phyloP scores from a whole-genome alignment of 1,284 basidiomycete species.

The Puccinia coronata region DNA sequence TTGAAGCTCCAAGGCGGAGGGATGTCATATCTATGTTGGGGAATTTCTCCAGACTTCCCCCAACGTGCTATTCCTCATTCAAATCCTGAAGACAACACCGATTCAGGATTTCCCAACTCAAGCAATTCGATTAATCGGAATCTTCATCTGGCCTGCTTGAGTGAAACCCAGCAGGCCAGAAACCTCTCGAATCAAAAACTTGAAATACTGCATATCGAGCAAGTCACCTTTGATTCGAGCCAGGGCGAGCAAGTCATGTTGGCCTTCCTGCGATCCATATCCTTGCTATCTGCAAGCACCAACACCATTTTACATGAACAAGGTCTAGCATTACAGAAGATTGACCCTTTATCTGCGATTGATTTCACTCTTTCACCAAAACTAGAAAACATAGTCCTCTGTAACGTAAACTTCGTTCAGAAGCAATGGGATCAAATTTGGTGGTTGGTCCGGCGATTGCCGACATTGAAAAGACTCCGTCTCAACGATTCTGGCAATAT shows the following conservation, averaged over 20 bases:
- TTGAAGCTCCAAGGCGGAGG: constrained; percentile 4
- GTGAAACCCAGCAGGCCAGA: background rate
- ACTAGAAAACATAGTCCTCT: constrained; percentile 1
- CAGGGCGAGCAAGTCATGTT: background rate
- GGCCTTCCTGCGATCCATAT: constrained; percentile 6
- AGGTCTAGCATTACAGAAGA: background rate
- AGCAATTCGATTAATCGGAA: background rate
- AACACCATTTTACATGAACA: background rate
- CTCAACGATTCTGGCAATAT: background rate
- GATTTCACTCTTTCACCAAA: constrained; percentile 7
- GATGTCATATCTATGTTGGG: background rate
- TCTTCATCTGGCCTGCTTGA: background rate
- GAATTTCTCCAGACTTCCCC: background rate
- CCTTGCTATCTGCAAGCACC: background rate
- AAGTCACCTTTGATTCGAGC: background rate
- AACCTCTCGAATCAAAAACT: background rate
- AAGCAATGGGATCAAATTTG: constrained; percentile 23
- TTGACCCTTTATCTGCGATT: background rate
- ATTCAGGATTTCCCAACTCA: background rate
- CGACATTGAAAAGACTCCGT: background rate
- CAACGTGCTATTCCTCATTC: background rate
- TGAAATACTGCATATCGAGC: background rate
- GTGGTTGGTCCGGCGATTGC: background rate
- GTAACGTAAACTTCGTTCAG: background rate
- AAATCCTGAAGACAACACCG: background rate